Base-by-base conservation (phyloP, 1,284 basidiomycete genomes). In the Pyrrhoderma noxium region DNA sequence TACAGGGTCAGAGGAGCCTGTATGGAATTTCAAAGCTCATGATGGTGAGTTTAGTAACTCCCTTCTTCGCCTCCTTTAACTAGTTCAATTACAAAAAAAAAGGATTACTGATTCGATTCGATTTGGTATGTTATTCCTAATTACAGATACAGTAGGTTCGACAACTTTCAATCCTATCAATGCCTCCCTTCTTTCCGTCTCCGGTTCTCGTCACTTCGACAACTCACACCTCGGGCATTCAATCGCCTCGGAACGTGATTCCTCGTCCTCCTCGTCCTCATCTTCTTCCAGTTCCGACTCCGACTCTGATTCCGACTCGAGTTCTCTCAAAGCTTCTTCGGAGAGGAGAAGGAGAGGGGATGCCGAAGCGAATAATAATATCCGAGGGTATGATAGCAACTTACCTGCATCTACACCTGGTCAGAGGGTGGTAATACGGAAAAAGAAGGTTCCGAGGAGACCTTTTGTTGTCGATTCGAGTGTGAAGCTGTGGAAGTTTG, bases 1-100 rank as follows among this genome's bases (percentile, higher is more conserved):
- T 3, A 34, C n/a, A 4, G 8, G 27, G 7, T 31, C 27, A 31
- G 19, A 42, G 31, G 56, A 53, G 38, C 50, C 59, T 16, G 50
- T 49, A 1, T 38, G 56, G n/a, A 54, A 52, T 13, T 54, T 56
- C 35, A 42, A 60, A 11, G 62, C 60, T 22, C 60, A 61, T 53
- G 47, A 58, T 19, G 58, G 58, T 61, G 19, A 16, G 57, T 34
- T 27, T 42, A 4, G 11, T 9, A 41, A 27, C 22, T 13, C 18
- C 34, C 22, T 11, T 8, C 14, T 27, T 19, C 9, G 16, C 13
- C 3, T 38, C 18, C 2, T 46, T 2, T 31, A n/a, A 31, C 27
- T 31, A 5, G 11, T 31, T 5, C 5, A 31, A 31, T 31, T 5
- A 5, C 27, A 31, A 31, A 11, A 31, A 31, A 31, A 31, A n/a